phyloP scores from a whole-genome alignment of 2,329 filamentous ascomycete genomes.

The Fusarium albidum region DNA sequence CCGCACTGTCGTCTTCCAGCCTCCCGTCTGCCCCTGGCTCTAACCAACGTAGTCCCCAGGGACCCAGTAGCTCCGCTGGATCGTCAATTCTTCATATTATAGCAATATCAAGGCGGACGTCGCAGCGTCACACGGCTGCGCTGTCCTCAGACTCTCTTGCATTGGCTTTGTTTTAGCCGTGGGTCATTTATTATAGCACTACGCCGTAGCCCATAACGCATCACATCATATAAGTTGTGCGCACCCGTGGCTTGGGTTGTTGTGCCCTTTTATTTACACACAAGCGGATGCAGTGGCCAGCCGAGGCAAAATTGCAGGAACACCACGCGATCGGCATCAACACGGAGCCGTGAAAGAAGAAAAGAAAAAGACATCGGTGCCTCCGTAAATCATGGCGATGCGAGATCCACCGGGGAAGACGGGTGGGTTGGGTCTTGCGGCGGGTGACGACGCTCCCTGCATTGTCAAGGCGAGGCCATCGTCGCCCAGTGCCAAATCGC shows the following conservation, averaged over 20 bases:
- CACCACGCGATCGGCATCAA: constrained; percentile 22
- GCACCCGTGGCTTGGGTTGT: constrained; percentile 6
- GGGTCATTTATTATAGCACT: no score
- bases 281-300: constrained; percentile 13
- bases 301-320: constrained; percentile 23
- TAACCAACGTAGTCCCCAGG: background rate
- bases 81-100: constrained; percentile 32
- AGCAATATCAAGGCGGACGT: constrained; percentile 28
- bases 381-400: constrained; percentile 15
- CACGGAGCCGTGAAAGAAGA: constrained; percentile 22
- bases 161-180: constrained; percentile 6
- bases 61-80: constrained; percentile 23
- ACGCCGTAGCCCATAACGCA: no score
- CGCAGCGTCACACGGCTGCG: constrained; percentile 11
- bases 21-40: constrained; percentile 18
- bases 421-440: constrained; percentile 8
- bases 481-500: constrained; percentile 9
- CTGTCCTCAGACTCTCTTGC: constrained; percentile 24
- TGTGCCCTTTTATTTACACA: constrained; percentile 10
- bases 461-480: constrained; percentile 20
- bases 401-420: constrained; percentile 29
- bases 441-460: constrained; percentile 13
- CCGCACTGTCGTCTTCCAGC: constrained; percentile 25
- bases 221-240: no score
- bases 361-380: constrained; percentile 12